Base-by-base conservation (phyloP, 495 filamentous ascomycete species). In the Daldinia childiae region DNA sequence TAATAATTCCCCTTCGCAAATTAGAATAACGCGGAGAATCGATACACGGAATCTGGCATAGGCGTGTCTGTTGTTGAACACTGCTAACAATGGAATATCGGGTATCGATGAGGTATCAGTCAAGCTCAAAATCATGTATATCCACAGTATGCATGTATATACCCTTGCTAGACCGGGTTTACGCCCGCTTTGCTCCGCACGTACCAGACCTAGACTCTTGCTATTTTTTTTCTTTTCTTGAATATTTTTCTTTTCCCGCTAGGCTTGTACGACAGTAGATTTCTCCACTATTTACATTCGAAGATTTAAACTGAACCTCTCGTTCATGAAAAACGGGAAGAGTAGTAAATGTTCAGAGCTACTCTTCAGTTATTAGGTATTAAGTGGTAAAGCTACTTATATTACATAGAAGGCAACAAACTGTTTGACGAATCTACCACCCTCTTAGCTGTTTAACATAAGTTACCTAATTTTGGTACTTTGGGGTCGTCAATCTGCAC, bases 101-200 rank as follows among this genome's bases (percentile, higher is more conserved):
- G 59, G 64, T 68, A 72, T 72, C 64, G 52, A 72, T 39, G 41
- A 72, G 54, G 64, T 72, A 63, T 64, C 55, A 55, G 59, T 61
- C 64, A 68, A 64, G 69, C 56, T 59, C 8, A 30, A 39, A 26
- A 41, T 45, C 36, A 48, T 54, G 50, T 57, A 57, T 36, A 54
- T 24, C 43, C 43, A 48, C 27, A 58, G 59, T 15, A 62, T 41
- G 19, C 57, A 60, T 60, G 36, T 60, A 60, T 6, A 43, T 48
- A 71, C 54, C 72, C 75, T 75, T 65, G 68, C 71, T 72, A 76
- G 61, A 45, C 43, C 63, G 21, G 43, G 66, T 64, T 70, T 36
- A 62, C 34, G 65, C 58, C 45, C 72, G 64, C 68, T 63, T 67
- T 69, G 72, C 76, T 74, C 71, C 73, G 69, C 71, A 72, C 36